Evolutionary conservation across 169 alveolate genomes (phyloP), one percentile per base, ranked within the genome.

Genomic region (Eimeria nieschulzi): DNA sequence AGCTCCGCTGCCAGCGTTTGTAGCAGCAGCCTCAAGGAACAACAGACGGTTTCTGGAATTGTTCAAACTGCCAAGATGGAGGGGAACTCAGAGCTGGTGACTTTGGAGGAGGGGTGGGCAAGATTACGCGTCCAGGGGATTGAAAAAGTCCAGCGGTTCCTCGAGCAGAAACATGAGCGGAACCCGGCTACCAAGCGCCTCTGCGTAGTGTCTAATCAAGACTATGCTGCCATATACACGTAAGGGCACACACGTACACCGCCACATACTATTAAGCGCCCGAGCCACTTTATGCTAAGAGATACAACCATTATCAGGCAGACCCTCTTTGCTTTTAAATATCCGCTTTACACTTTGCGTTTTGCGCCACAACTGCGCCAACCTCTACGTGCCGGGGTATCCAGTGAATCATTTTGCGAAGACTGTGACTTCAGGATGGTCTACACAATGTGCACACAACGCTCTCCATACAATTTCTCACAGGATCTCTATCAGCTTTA

Each of bases 361-460:
- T 53, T 15, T 3, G n/a, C n/a, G 0, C 61, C 83, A 33, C 46
- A 7, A 5, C 19, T 46, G 8, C 9, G 23, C 33, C n/a, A n/a
- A 64, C 21, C 64, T 53, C 26, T 19, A 9, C 82, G 51, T 33
- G 0, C 6, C 46, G 46, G 6, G 59, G 19, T 7, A 21, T 26
- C 79, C 39, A 71, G 19, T 71, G 79, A 15, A 71, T 26, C 26
- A 25, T 56, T 55, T 56, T 39, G 73, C 59, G 33, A 55, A 25
- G 87, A 72, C n/a, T 23, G 12, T 59, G 56, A 21, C 68, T 83
- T 39, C 92, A 94, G 95, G 94, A 94, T 94, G 25, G 96, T 94
- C 73, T 94, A 94, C 87, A 94, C 93, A 87, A 94, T 94, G 96
- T 94, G 96, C 83, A 94, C 96, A 23, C 96, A 94, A 93, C 94